Conservation (phyloP, 2,329 filamentous ascomycete species). For the Phyllosticta paracitricarpa region DNA sequence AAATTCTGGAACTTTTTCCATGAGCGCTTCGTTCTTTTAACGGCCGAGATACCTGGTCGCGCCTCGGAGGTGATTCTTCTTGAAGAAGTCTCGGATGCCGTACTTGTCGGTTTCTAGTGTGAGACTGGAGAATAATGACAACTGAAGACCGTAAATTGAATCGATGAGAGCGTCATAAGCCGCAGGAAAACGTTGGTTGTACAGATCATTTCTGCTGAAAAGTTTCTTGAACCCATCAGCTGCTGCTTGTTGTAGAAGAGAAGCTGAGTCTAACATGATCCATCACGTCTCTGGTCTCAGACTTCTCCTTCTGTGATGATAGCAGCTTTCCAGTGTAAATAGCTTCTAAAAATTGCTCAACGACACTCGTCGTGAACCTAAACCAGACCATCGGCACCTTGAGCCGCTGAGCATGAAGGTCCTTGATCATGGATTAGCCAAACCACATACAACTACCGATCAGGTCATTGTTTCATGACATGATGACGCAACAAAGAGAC, state of each 20-base stretch:
- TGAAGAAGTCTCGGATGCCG: not conserved
- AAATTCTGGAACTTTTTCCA: not conserved
- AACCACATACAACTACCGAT: no score
- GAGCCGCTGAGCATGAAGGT: no score
- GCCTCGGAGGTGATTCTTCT: not conserved
- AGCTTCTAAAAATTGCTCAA: not conserved
- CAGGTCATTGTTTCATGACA: no score
- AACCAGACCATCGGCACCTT: no score
- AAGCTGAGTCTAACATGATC: no score
- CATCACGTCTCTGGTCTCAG: no score
- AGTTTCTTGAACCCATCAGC: not conserved
- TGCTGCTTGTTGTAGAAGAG: not conserved
- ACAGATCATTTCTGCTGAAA: not conserved
- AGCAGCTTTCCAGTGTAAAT: not conserved
- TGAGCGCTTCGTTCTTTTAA: not conserved
- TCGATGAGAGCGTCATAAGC: not conserved
- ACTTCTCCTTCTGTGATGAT: not conserved
- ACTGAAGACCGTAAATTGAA: no score
- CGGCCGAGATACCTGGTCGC: not conserved
- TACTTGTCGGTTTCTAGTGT: not conserved
- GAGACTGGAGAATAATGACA: no score
- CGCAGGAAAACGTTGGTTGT: not conserved
- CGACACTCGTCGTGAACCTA: not conserved
- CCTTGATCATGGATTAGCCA: no score
- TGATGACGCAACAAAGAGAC: no score